Evolutionary conservation across 345 rosid species (phyloP).

Genomic region (Aethionema arabicum): DNA sequence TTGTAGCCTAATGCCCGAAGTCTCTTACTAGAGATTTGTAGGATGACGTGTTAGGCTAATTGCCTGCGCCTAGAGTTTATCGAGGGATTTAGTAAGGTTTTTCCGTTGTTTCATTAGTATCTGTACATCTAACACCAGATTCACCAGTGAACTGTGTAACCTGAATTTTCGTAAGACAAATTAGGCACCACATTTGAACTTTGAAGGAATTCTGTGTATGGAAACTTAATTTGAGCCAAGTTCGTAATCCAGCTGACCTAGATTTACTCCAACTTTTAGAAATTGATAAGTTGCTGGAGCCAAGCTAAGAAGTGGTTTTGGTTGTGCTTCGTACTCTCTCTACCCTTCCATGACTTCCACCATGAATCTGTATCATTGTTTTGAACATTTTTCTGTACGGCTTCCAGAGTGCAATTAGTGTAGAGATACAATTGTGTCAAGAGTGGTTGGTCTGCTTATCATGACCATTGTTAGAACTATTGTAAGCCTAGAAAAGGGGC

Average conservation of each 20-base stretch:
- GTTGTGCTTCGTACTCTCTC: slow-evolving; percentile 12
- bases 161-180: slow-evolving; percentile 10
- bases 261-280: slow-evolving; percentile 1
- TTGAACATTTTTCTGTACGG: neutral
- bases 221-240: slow-evolving; percentile 10
- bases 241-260: slow-evolving; percentile 10
- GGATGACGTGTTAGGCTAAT: neutral
- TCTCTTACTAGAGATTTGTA: neutral
- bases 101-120: neutral
- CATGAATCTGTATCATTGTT: neutral
- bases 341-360: neutral
- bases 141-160: neutral
- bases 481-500: neutral
- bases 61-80: neutral
- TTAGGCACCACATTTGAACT: neutral
- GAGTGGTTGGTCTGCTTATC: slow-evolving; percentile 1
- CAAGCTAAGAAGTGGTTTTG: slow-evolving; percentile 10
- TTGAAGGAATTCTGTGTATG: slow-evolving; percentile 1
- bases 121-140: neutral
- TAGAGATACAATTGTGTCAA: neutral
- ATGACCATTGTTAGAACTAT: neutral
- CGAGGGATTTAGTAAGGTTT: neutral
- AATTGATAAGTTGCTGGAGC: slow-evolving; percentile 15
- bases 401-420: neutral
- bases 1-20: neutral